phyloP scores from a whole-genome alignment of 2,329 filamentous ascomycete genomes.

The Chrysosphaeria jannelii region DNA sequence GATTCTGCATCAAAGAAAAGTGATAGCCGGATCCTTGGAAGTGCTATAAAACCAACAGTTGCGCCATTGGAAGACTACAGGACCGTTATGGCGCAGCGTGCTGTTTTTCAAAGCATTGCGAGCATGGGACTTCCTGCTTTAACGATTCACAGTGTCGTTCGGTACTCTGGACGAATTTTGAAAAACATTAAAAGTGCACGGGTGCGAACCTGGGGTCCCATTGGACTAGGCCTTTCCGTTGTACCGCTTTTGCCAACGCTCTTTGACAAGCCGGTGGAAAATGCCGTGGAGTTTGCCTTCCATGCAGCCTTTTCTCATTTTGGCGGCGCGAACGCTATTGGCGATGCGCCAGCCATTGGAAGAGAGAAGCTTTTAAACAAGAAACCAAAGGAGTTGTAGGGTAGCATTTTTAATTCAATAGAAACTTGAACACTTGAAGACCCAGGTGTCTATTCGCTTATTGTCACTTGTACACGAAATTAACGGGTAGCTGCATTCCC shows the following conservation, averaged over 20 bases:
- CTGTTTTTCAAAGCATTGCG: conserved; percentile 67
- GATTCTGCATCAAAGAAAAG: no score
- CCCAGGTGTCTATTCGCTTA: no score
- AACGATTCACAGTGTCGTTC: conserved; percentile 77
- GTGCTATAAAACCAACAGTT: conserved; percentile 13
- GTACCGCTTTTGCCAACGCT: conserved; percentile 62
- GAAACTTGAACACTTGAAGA: no score
- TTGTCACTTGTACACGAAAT: no score
- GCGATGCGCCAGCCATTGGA: conserved; percentile 21
- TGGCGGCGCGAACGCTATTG: conserved; percentile 29
- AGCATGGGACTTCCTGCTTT: conserved; percentile 86
- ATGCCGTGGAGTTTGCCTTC: conserved; percentile 72
- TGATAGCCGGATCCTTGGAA: conserved; percentile 17
- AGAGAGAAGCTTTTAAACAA: conserved; percentile 15
- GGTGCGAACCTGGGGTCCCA: conserved; percentile 64
- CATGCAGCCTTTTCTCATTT: conserved; percentile 49
- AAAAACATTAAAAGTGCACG: conserved; percentile 50
- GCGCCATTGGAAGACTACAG: conserved; percentile 68
- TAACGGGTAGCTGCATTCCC: no score
- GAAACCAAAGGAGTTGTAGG: conserved; percentile 14
- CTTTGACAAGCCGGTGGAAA: conserved; percentile 80
- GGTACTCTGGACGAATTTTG: conserved; percentile 63
- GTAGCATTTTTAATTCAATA: neutral
- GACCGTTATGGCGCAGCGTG: conserved; percentile 71
- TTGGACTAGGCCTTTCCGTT: conserved; percentile 48